A percentile compares a stretch with the other conserved stretches of the same genome.
These are phyloP conservation scores for Plenodomus tracheiphilus DNA, from an alignment of 2,329 filamentous ascomycete species.

Conservation along the genomic window DNA sequence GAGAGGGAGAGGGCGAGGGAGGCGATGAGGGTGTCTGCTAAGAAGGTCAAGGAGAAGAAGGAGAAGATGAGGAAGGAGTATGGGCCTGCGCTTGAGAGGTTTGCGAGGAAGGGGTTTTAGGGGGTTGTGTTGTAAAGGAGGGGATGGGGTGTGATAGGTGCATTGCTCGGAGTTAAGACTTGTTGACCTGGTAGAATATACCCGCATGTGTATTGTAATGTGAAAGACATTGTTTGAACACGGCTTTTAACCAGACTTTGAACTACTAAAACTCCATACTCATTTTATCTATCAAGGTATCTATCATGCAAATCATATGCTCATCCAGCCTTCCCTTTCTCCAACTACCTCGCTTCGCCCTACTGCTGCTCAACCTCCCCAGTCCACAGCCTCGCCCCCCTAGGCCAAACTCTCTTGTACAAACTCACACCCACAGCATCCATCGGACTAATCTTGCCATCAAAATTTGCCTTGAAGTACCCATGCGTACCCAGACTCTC, in stretches of 20 bases:
- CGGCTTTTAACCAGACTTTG: no score
- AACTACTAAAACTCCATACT: constrained; percentile 8
- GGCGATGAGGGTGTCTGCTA: constrained; percentile 61
- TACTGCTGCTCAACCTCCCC: constrained; percentile 8
- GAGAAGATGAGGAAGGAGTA: constrained; percentile 68
- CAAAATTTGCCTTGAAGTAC: constrained; percentile 99
- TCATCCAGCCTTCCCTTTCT: constrained; percentile 18
- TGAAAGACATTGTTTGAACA: no score
- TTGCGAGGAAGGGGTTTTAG: constrained; percentile 67
- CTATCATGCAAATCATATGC: not conserved
- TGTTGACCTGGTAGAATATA: constrained; percentile 10
- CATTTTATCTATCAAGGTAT: constrained; percentile 24
- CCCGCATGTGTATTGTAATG: constrained; percentile 4
- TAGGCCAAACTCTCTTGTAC: constrained; percentile 63
- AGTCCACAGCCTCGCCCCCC: constrained; percentile 60
- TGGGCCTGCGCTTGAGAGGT: constrained; percentile 83
- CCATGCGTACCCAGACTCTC: constrained; percentile 94
- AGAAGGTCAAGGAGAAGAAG: constrained; percentile 30
- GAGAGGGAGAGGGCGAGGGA: constrained; percentile 85
- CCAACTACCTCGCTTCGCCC: constrained; percentile 1
- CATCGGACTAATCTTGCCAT: constrained; percentile 92
- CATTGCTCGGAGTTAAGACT: not conserved
- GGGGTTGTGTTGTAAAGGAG: not conserved
- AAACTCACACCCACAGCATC: constrained; percentile 86
- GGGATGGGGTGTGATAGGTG: not conserved